Evolutionary conservation across 306 rosid genomes (phyloP).

Genomic region (Dryas alaskensis): DNA sequence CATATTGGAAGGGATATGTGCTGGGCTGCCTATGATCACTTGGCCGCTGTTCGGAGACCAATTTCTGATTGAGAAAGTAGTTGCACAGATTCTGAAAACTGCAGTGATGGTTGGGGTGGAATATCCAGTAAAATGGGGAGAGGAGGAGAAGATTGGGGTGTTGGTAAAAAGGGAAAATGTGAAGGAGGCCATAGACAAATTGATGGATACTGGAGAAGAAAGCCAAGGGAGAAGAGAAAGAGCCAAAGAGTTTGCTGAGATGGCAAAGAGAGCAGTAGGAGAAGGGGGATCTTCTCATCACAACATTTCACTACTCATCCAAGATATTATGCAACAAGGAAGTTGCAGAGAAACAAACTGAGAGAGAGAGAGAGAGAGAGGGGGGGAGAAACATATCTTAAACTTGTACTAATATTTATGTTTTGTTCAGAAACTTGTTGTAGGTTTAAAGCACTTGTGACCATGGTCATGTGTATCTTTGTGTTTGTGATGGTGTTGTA

Average conservation of each 20-base stretch:
- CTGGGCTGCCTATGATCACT: constrained; percentile 42
- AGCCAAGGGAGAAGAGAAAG: constrained; percentile 18
- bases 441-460: constrained; percentile 5
- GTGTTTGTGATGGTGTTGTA: too few relatives aligned
- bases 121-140: constrained; percentile 24
- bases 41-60: constrained; percentile 43
- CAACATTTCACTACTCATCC: constrained; percentile 13
- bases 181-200: constrained; percentile 20
- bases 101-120: constrained; percentile 37
- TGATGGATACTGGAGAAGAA: constrained; percentile 25
- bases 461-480: too few relatives aligned
- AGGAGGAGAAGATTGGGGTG: constrained; percentile 32
- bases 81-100: constrained; percentile 18
- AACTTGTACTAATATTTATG: too few relatives aligned
- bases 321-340: constrained; percentile 20
- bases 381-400: too few relatives aligned
- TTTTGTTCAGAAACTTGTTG: constrained; percentile 41
- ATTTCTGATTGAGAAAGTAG: constrained; percentile 39
- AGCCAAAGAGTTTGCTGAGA: constrained; percentile 14
- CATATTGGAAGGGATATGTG: constrained; percentile 22
- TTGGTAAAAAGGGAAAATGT: constrained; percentile 25
- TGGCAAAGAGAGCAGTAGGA: constrained; percentile 29
- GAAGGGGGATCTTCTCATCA: constrained; percentile 34
- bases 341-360: neutral
- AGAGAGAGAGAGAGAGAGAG: too few relatives aligned